Base-by-base conservation (phyloP, 139 green algal genomes). In the Picochlorum sp. region DNA sequence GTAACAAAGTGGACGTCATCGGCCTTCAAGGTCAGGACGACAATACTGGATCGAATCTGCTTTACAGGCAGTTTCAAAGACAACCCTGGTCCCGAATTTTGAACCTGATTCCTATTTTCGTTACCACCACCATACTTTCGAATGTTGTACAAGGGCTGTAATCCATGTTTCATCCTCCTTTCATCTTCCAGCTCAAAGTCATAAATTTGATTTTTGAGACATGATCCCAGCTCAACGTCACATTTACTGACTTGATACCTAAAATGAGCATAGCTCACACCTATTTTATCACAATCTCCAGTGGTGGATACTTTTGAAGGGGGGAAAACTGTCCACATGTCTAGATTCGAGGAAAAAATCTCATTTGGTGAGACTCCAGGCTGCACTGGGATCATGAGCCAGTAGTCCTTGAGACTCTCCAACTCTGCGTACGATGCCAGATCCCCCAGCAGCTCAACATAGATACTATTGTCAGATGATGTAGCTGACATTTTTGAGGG, bases 281-380 rank as follows among this genome's bases (percentile, higher is more conserved):
- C 63, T 12, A 87, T 63, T 56, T 83, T 84, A 70, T 92, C 72
- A 61, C 84, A 92, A 8, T 61, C 50, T 29, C 82, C 82, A 13
- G 64, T 55, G 5, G 50, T 30, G 4, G 53, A 65, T 13, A 81
- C 67, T 60, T 64, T 36, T 31, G 3, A 61, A 1, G 40, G 28
- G 7, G 79, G 67, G 5, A 94, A n/a, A 30, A 94, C 40, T 73
- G 93, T 81, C 86, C 86, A 94, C 18, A 59, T 25, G n/a, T 60
- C 56, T 22, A 65, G 55, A 57, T 84, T 83, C 33, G 20, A 52
- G n/a, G 57, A 54, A 13, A 83, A 54, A 0, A 56, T 64, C 7
- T 43, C 25, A 26, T 67, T 62, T 7, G 61, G 50, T 7, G 24
- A 28, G 36, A 45, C 9, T n/a, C 65, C 66, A 60, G 51, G 32